A percentile compares a stretch with the other conserved stretches of the same genome.
phyloP scores from a whole-genome alignment of 805 yeast genomes.

The Jamesozyma gamospora region DNA sequence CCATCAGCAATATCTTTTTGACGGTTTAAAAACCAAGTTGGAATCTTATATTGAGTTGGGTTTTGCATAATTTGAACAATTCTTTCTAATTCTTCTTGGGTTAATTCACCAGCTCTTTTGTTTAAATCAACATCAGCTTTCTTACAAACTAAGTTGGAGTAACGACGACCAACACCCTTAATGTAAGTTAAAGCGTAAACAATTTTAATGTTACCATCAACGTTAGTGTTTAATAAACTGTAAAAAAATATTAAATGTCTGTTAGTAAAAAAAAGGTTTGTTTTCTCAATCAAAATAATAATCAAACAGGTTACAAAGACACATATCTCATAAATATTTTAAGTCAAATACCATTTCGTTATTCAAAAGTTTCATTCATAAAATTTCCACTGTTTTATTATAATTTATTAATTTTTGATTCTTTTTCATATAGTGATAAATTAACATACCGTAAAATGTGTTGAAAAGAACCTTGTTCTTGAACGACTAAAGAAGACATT shows the following conservation, averaged over 20 bases:
- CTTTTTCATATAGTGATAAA: no score
- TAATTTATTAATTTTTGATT: no score
- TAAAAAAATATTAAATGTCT: conserved; percentile 7
- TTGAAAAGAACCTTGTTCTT: conserved; percentile 98
- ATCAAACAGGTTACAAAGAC: no score
- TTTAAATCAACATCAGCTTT: conserved; percentile 98
- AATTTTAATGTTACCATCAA: conserved; percentile 99
- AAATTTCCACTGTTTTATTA: no score
- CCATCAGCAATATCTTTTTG: conserved; percentile 98
- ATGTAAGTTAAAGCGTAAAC: conserved; percentile 99
- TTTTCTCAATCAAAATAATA: no score
- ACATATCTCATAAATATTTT: no score
- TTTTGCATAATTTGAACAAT: conserved; percentile 99
- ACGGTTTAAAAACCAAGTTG: conserved; percentile 99
- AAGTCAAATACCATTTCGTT: neutral
- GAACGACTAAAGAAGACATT: conserved; percentile 95
- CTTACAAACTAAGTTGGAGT: conserved; percentile 99
- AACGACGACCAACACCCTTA: conserved; percentile 99
- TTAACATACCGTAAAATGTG: conserved; percentile 96
- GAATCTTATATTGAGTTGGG: conserved; percentile 99
- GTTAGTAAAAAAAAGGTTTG: conserved; percentile 1
- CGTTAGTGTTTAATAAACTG: conserved; percentile 99
- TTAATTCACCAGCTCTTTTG: conserved; percentile 99
- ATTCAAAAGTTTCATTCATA: neutral
- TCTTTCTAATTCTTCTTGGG: conserved; percentile 99